Percentiles rank a stretch among this genome's conserved stretches.
Conservation (phyloP, 2,329 filamentous ascomycete genomes). For the Fusarium vanettenii region DNA sequence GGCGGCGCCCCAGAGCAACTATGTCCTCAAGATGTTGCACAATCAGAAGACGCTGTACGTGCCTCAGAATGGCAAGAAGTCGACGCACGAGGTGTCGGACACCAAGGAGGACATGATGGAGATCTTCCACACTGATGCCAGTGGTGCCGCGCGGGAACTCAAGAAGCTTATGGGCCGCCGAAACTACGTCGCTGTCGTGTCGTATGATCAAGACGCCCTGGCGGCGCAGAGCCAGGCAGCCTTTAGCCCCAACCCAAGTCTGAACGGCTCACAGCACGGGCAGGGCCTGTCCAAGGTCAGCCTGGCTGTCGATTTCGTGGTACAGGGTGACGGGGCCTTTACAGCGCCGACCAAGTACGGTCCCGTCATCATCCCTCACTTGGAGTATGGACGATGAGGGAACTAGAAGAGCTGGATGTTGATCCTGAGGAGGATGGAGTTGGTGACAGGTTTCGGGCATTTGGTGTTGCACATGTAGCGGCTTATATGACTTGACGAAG, state of each 20-base stretch:
- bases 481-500: slow-evolving; percentile 33
- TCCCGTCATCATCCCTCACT: slow-evolving; percentile 90
- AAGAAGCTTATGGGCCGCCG: slow-evolving; percentile 93
- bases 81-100: slow-evolving; percentile 80
- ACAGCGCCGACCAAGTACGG: slow-evolving; percentile 93
- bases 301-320: slow-evolving; percentile 94
- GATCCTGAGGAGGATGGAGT: slow-evolving; percentile 1
- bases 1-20: slow-evolving; percentile 84
- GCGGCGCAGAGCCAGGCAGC: slow-evolving; percentile 49
- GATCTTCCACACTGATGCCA: slow-evolving; percentile 95
- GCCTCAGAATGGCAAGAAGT: slow-evolving; percentile 84
- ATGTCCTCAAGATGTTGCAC: slow-evolving; percentile 95
- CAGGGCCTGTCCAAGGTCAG: slow-evolving; percentile 75
- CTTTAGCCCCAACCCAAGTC: slow-evolving; percentile 53
- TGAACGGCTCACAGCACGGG: slow-evolving; percentile 44
- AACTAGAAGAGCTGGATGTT: neutral
- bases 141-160: slow-evolving; percentile 82
- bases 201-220: slow-evolving; percentile 88
- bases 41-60: slow-evolving; percentile 93
- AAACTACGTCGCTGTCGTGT: slow-evolving; percentile 94
- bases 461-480: slow-evolving; percentile 31
- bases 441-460: neutral
- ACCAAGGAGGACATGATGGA: slow-evolving; percentile 99
- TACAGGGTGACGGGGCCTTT: slow-evolving; percentile 89
- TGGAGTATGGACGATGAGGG: slow-evolving; percentile 73